Evolutionary conservation across 352 stramenopile species (phyloP).

Genomic region (Pythium sp.): DNA sequence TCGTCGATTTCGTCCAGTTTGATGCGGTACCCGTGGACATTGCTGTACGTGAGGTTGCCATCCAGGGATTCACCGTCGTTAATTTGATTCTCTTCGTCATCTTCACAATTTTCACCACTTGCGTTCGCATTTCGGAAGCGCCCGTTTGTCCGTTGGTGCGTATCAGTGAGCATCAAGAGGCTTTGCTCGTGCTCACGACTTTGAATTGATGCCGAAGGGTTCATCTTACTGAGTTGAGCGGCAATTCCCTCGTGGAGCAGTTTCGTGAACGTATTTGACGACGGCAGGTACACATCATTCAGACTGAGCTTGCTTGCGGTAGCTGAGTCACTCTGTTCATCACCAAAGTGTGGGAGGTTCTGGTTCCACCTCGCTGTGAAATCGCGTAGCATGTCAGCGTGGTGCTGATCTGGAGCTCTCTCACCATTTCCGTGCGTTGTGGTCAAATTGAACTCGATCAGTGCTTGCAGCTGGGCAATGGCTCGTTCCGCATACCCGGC

Average conservation of each 20-base stretch:
- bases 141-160: constrained; percentile 13
- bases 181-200: constrained; percentile 34
- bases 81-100: constrained; percentile 8
- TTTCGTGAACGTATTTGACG: constrained; percentile 15
- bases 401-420: not conserved
- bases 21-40: constrained; percentile 79
- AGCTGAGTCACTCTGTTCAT: constrained; percentile 9
- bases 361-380: constrained; percentile 41
- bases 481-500: constrained; percentile 60
- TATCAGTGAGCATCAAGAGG: constrained; percentile 31
- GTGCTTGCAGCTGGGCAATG: constrained; percentile 62
- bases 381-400: constrained; percentile 20
- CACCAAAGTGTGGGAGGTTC: constrained; percentile 24
- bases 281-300: constrained; percentile 9
- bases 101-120: not conserved
- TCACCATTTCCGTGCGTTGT: not conserved
- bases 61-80: constrained; percentile 4
- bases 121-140: not conserved
- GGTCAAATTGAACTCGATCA: constrained; percentile 49
- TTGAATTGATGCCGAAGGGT: constrained; percentile 30
- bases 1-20: constrained; percentile 60
- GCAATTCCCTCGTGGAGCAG: constrained; percentile 20
- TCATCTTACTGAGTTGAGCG: constrained; percentile 25
- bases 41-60: constrained; percentile 64
- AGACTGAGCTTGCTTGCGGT: not conserved